phyloP scores from a whole-genome alignment of 441 rosid genomes.

The Mallotus repandus region DNA sequence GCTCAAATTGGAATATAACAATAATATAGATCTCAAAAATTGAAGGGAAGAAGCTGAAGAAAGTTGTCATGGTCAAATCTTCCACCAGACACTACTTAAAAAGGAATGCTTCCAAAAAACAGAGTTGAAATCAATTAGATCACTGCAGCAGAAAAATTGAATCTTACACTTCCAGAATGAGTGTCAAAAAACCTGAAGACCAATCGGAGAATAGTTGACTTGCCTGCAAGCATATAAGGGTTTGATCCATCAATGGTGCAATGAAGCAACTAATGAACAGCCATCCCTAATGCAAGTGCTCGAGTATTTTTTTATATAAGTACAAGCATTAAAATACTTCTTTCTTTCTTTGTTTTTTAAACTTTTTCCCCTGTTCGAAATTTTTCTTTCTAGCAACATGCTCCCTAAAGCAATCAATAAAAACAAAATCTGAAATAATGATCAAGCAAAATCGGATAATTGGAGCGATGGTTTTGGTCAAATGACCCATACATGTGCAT shows the following conservation, averaged over 20 bases:
- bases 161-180: constrained; percentile 63
- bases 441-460: too few relatives aligned
- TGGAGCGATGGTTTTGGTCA: too few relatives aligned
- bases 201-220: constrained; percentile 91
- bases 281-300: background rate
- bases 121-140: background rate
- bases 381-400: too few relatives aligned
- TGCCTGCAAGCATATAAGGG: constrained; percentile 56
- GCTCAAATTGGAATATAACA: background rate
- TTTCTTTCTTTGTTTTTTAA: background rate
- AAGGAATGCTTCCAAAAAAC: too few relatives aligned
- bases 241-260: constrained; percentile 21
- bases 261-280: constrained; percentile 10
- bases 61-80: background rate
- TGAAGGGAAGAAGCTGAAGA: background rate
- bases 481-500: too few relatives aligned
- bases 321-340: background rate
- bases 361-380: too few relatives aligned
- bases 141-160: background rate
- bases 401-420: too few relatives aligned
- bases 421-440: too few relatives aligned
- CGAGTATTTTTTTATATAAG: background rate
- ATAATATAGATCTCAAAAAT: constrained; percentile 6
- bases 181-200: constrained; percentile 83
- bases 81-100: background rate